A percentile compares a stretch with the other conserved stretches of the same genome.
These are phyloP conservation scores for Phytophthora megakarya DNA, from an alignment of 352 stramenopile species.

Conservation along the genomic window DNA sequence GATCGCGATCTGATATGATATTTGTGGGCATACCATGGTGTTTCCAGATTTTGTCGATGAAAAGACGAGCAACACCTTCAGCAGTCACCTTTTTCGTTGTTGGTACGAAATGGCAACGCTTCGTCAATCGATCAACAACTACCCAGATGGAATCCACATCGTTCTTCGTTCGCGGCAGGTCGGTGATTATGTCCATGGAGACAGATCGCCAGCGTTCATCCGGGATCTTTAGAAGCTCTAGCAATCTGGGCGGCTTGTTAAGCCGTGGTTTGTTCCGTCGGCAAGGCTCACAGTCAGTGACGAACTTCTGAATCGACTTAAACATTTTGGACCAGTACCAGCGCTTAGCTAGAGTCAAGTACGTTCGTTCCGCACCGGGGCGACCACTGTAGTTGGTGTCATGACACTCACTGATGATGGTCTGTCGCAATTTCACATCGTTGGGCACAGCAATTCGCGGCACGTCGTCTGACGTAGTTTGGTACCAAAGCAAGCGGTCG, in stretches of 20 bases:
- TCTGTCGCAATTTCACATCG: not conserved
- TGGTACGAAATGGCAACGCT: not conserved
- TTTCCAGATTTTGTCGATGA: too few species aligned
- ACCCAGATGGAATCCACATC: too few species aligned
- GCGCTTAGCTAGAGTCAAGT: too few species aligned
- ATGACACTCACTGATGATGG: not conserved
- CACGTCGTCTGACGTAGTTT: not conserved
- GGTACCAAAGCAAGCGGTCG: not conserved
- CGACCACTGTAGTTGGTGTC: not conserved
- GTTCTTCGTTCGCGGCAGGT: too few species aligned
- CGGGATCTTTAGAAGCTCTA: not conserved
- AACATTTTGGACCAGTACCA: not conserved
- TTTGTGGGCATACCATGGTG: too few species aligned
- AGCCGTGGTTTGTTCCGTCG: not conserved
- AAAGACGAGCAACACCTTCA: not conserved
- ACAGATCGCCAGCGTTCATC: not conserved
- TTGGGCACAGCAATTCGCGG: not conserved
- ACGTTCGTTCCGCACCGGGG: not conserved
- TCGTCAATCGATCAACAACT: too few species aligned
- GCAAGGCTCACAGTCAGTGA: not conserved
- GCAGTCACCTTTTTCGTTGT: not conserved
- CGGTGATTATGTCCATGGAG: too few species aligned
- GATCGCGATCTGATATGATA: too few species aligned
- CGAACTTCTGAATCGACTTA: not conserved
- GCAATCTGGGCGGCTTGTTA: not conserved